Evolutionary conservation across 129 eudicot species (phyloP), one percentile per base, ranked within the genome.

Genomic region (Pseudognaphalium luteoalbum): DNA sequence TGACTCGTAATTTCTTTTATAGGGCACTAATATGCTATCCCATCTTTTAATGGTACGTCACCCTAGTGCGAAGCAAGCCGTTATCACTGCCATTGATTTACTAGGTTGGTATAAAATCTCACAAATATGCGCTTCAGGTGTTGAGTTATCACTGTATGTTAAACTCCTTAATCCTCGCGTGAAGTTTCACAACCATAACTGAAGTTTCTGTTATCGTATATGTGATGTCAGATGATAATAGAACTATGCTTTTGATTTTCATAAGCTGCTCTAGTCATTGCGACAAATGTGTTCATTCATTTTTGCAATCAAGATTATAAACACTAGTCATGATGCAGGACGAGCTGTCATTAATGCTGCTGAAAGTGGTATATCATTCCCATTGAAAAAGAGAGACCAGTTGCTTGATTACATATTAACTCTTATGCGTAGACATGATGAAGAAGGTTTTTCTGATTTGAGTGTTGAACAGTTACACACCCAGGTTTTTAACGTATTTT

Each of bases 11-110:
- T 77, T 82, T 63, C 66, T 72, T 44, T 65, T 79, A 39, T 89
- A 95, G 99, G 99, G 99, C 34, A 91, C 97, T 22, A 89, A 95
- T 85, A 95, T 95, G 99, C 90, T 95, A 59, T 95, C 99, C 29
- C 96, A 88, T 57, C 99, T 95, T 86, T 96, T 95, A 78, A 87
- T 81, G 76, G 99, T 95, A 65, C 90, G 91, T 7, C 96, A 87
- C 68, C 99, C 99, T 67, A 89, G 80, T 71, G 96, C 99, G 73
- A 95, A 95, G 90, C 97, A 95, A 85, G 97, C 99, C 25, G 93
- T 95, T 74, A 95, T 95, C 74, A 95, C 99, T 32, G 96, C 99
- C 51, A 95, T 95, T 54, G 96, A 95, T 78, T 86, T 95, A 71
- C 81, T 95, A 83, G 99, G 99, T 95, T 84, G 72, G 97, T 86